Base-by-base conservation (phyloP, 2,329 filamentous ascomycete species). In the Phoma herbarum region DNA sequence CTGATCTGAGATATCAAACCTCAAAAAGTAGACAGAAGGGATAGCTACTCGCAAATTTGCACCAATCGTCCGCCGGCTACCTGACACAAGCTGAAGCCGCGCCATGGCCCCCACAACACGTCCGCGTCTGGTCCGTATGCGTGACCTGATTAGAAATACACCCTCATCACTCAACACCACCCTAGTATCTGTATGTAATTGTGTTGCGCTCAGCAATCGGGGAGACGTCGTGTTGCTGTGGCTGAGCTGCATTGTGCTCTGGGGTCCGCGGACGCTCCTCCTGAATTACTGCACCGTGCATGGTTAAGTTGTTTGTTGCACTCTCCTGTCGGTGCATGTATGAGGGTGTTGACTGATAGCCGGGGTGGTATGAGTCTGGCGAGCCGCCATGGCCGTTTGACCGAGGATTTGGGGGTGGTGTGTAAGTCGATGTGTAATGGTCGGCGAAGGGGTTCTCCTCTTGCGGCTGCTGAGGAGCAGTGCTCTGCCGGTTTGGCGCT, bases 281-380 rank as follows among this genome's bases (percentile, higher is more conserved):
- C 22, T 58, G 59, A 42, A 72, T 64, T 9, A 57, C 66, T n/a
- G 66, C 76, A 9, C 80, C 81, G 53, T 81, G 80, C 81, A 83
- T 83, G 2, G 79, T 81, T 49, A 80, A 44, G 25, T 80, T 76
- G 55, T 79, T 76, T 4, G 68, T 74, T 26, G 79, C 76, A 55
- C 78, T 80, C 60, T 76, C 72, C 66, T 82, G 80, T 41, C 80
- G 67, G 2, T 77, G 75, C 26, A 81, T 62, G 59, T 81, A 82
- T 4, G 74, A 78, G 4, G 77, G 76, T 23, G 79, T 81, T 18
- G 71, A 70, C 50, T 77, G 71, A 43, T 73, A 80, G 1, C 71
- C 67, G 2, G 75, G 71, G 23, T 75, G 67, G 46, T 75, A 76
- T 0, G 72, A 66, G 23, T 67, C 64, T n/a, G 65, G 62, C 16